These are phyloP conservation scores for Scheffersomyces segobiensis DNA, from an alignment of 1,139 yeast species.

Conservation along the genomic window DNA sequence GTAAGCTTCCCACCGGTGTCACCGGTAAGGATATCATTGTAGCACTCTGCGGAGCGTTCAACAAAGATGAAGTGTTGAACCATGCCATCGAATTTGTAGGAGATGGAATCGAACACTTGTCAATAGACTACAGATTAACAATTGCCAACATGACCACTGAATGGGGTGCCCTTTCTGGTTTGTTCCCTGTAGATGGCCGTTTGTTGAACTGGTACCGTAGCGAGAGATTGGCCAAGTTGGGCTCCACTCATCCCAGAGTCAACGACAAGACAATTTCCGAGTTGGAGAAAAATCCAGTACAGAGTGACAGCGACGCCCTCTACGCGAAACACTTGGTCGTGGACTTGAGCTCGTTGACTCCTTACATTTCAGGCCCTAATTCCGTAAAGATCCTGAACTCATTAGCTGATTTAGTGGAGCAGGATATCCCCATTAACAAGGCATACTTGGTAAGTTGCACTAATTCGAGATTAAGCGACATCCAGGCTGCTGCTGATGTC, in stretches of 20 bases:
- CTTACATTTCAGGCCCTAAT: conserved; percentile 94
- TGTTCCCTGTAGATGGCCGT: conserved; percentile 88
- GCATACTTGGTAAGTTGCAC: conserved; percentile 98
- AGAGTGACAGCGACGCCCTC: conserved; percentile 72
- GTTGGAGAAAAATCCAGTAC: conserved; percentile 45
- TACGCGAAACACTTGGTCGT: conserved; percentile 86
- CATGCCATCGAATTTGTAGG: conserved; percentile 98
- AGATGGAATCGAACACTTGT: conserved; percentile 69
- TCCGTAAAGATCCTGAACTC: conserved; percentile 90
- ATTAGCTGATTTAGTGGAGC: conserved; percentile 67
- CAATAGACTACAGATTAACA: conserved; percentile 90
- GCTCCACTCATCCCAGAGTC: conserved; percentile 85
- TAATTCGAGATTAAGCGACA: conserved; percentile 88
- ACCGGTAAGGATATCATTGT: conserved; percentile 97
- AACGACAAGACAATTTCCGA: conserved; percentile 56
- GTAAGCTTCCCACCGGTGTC: conserved; percentile 79
- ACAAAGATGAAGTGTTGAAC: conserved; percentile 93
- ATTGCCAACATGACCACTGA: conserved; percentile 99
- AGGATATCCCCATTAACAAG: conserved; percentile 79
- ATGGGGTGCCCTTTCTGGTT: conserved; percentile 98
- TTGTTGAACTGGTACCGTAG: conserved; percentile 72
- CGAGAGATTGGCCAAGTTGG: conserved; percentile 61
- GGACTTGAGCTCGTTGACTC: conserved; percentile 83
- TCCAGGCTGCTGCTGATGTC: conserved; percentile 90
- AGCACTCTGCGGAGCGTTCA: conserved; percentile 91